These are phyloP conservation scores for Sphagnum tenellum DNA, from an alignment of 225 moss, liverwort and hornwort species.

Conservation along the genomic window DNA sequence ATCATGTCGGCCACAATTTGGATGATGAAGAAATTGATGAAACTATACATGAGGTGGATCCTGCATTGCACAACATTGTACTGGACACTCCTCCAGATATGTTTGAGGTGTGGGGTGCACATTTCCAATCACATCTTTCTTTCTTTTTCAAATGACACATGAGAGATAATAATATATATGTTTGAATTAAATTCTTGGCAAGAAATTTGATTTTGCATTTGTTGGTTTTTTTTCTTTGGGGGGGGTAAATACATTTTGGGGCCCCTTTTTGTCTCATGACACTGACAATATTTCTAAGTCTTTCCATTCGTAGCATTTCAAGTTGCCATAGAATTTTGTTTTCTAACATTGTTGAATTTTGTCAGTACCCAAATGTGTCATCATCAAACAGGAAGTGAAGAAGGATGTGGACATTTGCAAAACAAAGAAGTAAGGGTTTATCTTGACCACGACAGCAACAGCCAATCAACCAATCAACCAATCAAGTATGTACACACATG, in stretches of 20 bases:
- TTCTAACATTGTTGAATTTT: constrained; percentile 2
- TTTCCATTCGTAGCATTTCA: neutral
- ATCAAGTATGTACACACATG: no score
- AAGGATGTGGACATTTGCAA: constrained; percentile 11
- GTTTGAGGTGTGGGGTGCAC: constrained; percentile 5
- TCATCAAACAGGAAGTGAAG: constrained; percentile 46
- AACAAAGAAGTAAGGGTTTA: constrained; percentile 6
- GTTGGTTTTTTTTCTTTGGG: no score
- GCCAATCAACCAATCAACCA: constrained; percentile 65
- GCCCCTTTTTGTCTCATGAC: no score
- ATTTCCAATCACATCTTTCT: neutral
- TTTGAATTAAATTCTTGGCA: no score
- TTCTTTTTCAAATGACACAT: neutral
- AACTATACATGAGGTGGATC: constrained; percentile 14
- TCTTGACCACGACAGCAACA: constrained; percentile 68
- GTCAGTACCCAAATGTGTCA: constrained; percentile 40
- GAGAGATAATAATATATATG: no score
- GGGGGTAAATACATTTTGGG: no score
- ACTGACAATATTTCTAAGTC: no score
- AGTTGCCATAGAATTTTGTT: constrained; percentile 2
- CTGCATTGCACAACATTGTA: constrained; percentile 17
- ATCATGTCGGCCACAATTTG: constrained; percentile 32
- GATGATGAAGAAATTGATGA: constrained; percentile 16
- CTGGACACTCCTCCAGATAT: constrained; percentile 31
- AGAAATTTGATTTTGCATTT: no score